Base-by-base conservation (phyloP, 2,329 filamentous ascomycete genomes). In the Aspergillus thermomutatus region DNA sequence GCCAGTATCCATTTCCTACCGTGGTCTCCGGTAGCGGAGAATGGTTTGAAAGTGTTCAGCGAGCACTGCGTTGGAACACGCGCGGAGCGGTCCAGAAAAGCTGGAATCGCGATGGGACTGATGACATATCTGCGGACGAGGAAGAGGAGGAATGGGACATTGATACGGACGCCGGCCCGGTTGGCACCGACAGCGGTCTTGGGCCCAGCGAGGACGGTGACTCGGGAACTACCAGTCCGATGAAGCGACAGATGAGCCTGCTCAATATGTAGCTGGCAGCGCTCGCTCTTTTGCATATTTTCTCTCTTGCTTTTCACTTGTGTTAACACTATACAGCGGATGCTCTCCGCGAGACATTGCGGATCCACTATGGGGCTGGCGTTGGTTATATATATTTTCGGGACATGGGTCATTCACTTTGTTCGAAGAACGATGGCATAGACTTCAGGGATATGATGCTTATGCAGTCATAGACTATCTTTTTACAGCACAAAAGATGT, bases 1-100 rank as follows among this genome's bases (percentile, higher is more conserved):
- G 90, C 28, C 92, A 96, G 72, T 99, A 97, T 69, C 94, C 94
- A 0, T 97, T 99, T 79, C 94, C 94, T 2, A 97, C 94, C 1
- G 93, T 99, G 46, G 91, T 95, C 56, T 89, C 91, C 62, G 91
- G 89, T 61, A 88, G 88, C 59, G 90, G 88, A 1, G 94, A 99
- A 74, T 99, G 94, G 94, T 97, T 99, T 71, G 90, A 97, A 74
- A 95, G 91, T 68, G 91, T 99, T 50, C 91, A 90, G 53, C 86
- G 93, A 59, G 96, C 93, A 3, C 81, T 99, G 57, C 84, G 92
- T 60, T 99, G 94, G 94, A 99, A 99, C 76, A 93, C 90, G 26
- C 84, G 94, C 48, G 92, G 92, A 4, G 92, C 93, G 4, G 88
- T 88, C 54, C 94, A 99, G 75, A 97, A 97, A 75, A 90, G 86